Conservation (phyloP, 1,139 yeast genomes). For the Sugiyamaella japonica region DNA sequence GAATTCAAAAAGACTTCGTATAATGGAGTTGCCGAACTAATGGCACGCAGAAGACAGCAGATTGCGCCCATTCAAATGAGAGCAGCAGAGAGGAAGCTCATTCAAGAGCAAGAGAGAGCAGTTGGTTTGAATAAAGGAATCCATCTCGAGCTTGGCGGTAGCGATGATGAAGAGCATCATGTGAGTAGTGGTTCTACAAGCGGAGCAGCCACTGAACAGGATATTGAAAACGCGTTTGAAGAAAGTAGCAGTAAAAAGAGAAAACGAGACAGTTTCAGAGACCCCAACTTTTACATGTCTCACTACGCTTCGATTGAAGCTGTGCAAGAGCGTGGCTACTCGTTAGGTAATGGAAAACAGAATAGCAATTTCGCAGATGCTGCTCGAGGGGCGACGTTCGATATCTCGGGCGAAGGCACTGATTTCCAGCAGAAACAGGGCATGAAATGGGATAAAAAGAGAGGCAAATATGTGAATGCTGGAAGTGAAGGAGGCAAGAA, state of each 20-base stretch:
- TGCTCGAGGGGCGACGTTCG: slow-evolving; percentile 83
- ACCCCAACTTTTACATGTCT: slow-evolving; percentile 80
- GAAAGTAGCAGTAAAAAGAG: slow-evolving; percentile 25
- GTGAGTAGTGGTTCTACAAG: slow-evolving; percentile 8
- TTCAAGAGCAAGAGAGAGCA: slow-evolving; percentile 65
- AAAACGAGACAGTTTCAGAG: slow-evolving; percentile 53
- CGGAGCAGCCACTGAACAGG: slow-evolving; percentile 36
- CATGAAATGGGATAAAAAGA: slow-evolving; percentile 92
- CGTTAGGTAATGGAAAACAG: slow-evolving; percentile 41
- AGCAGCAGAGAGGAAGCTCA: slow-evolving; percentile 62
- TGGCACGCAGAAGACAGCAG: slow-evolving; percentile 83
- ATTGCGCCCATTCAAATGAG: slow-evolving; percentile 83
- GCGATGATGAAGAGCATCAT: slow-evolving; percentile 42
- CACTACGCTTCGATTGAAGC: slow-evolving; percentile 85
- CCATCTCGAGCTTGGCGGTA: slow-evolving; percentile 67
- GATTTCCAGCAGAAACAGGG: slow-evolving; percentile 60
- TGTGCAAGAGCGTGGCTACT: slow-evolving; percentile 80
- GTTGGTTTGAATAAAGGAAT: slow-evolving; percentile 74
- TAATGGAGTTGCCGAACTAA: slow-evolving; percentile 76
- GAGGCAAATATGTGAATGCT: slow-evolving; percentile 84
- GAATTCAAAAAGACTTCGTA: slow-evolving; percentile 55
- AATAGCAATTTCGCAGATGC: slow-evolving; percentile 73
- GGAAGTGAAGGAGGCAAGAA: slow-evolving; percentile 58
- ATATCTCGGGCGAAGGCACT: slow-evolving; percentile 70
- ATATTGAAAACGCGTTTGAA: slow-evolving; percentile 35